Evolutionary conservation across 345 rosid species (phyloP).

Genomic region (Lenwebbia sp.): DNA sequence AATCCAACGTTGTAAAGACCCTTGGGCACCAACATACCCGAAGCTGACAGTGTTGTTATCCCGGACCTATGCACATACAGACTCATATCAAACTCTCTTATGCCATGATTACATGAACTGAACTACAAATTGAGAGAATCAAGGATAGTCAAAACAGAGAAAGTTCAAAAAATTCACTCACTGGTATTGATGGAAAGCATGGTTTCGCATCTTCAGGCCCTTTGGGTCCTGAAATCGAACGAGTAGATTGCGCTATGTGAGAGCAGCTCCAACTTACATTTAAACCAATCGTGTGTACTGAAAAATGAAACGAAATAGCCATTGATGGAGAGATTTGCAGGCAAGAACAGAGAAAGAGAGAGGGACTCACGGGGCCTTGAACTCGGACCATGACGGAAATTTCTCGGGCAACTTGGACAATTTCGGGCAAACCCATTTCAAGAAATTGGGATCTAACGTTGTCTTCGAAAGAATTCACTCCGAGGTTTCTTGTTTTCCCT

Average conservation of each 20-base stretch:
- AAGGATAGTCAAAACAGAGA: not conserved
- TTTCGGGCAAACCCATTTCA: constrained; percentile 49
- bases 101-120: not conserved
- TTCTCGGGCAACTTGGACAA: constrained; percentile 36
- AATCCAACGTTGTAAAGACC: constrained; percentile 26
- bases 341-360: not conserved
- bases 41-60: constrained; percentile 73
- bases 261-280: not conserved
- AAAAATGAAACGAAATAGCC: not conserved
- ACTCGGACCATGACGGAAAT: constrained; percentile 74
- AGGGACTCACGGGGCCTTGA: constrained; percentile 66
- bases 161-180: constrained; percentile 18
- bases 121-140: not conserved
- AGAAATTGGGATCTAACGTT: not conserved
- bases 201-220: constrained; percentile 84
- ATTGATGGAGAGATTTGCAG: not conserved
- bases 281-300: not conserved
- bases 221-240: constrained; percentile 60
- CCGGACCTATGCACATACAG: constrained; percentile 48
- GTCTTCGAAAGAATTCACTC: not conserved
- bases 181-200: constrained; percentile 85
- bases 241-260: not conserved
- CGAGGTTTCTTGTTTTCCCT: not conserved
- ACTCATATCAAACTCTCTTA: not conserved
- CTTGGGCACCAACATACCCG: constrained; percentile 64